Evolutionary conservation across 345 rosid genomes (phyloP), one percentile per base, ranked within the genome.

Genomic region (Eucalyptus viminalis): DNA sequence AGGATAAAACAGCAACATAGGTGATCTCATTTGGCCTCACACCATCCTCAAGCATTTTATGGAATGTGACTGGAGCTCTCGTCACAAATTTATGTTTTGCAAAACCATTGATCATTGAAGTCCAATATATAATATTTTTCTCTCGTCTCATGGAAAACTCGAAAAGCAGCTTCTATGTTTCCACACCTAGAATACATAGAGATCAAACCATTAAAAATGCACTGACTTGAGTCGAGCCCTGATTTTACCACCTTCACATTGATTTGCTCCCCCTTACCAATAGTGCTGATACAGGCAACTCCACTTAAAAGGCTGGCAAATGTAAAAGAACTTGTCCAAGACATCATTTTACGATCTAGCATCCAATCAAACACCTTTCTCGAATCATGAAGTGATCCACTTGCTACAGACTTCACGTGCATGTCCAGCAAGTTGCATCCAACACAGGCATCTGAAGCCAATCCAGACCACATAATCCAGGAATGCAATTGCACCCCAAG

Each of bases 341-440:
- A 95, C 96, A 95, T 95, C 15, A 97, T 95, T 89, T 93, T 94
- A 85, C 91, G 92, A 54, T 90, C 92, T 47, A 87, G 89, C 96
- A 97, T 94, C 89, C 94, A 51, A 89, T 93, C 94, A 91, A 97
- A 97, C 72, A 95, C 95, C 88, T 91, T 93, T 91, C 95, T 94
- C 43, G 93, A 92, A 90, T 94, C 92, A 90, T 86, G 92, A 49
- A 93, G 50, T 15, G 94, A 94, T 44, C 97, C 95, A 67, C 92
- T 92, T 44, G n/a, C 89, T 9, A 91, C 87, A 53, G 96, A 94
- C 90, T 97, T 96, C 12, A 94, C 96, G 88, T 96, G 92, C 99
- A 95, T 94, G 87, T 97, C 96, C 80, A 94, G 93, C 91, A 97
- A 93, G 93, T 94, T 94, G 92, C 95, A 95, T 44, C 96, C 97